Base-by-base conservation (phyloP, 1,139 yeast genomes). In the Taphrina confusa region DNA sequence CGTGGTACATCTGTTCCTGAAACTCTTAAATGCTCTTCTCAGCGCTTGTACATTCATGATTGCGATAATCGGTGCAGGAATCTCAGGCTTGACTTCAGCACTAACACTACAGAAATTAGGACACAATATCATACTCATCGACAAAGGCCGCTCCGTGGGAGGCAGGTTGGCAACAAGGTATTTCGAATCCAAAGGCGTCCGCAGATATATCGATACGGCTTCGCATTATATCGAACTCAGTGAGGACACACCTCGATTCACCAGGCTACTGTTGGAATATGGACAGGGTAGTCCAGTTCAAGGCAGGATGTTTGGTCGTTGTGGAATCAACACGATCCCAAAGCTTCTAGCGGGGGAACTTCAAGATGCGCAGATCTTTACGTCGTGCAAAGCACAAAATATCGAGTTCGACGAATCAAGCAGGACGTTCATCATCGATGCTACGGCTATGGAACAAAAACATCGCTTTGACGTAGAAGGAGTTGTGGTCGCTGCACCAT, bases 141-240 rank as follows among this genome's bases (percentile, higher is more conserved):
- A 54, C 36, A 54, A 54, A 14, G 58, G 58, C 12, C 22, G 39
- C 9, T 42, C 58, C 2, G 58, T 54, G 4, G 58, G 58, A 4
- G 58, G 58, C 23, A 34, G 58, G 18, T 39, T 54, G 11, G 58
- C 58, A 27, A 54, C 58, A 16, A 34, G 58, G 16, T 44, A 54
- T 22, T 18, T 27, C 31, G 51, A 34, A n/a, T 16, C 25, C 18
- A 16, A 14, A 6, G 51, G 36, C 16, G 18, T 14, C 14, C 22
- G 36, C n/a, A 23, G 58, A 20, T 54, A 54, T 18, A 44, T 44
- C 9, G 58, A 54, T 27, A 54, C 58, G 2, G 58, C 58, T 20
- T 30, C 51, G 25, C 47, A 33, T 16, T 45, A 54, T 16, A 44
- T 54, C 16, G 40, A 40, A 25, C 34, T 44, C 18, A 31, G 27